Evolutionary conservation across 805 yeast species (phyloP), one percentile per base, ranked within the genome.

Genomic region (Metschnikowia lachancei): DNA sequence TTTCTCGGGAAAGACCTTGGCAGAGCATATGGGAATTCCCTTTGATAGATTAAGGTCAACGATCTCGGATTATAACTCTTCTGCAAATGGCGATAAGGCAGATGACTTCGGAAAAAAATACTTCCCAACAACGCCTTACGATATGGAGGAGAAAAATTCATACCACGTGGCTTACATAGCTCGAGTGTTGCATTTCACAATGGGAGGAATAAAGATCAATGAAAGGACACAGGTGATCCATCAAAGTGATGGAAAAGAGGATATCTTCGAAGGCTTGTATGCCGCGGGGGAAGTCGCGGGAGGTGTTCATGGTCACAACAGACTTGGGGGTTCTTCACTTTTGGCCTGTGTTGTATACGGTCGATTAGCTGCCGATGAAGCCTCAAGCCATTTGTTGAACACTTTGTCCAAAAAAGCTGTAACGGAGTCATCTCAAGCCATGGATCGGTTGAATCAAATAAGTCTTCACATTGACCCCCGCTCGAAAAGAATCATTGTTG

Each of bases 141-240:
- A 56, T 26, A 66, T 62, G 46, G 46, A 55, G 7, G 36, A 53
- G 3, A 64, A 67, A 8, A 65, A 69, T 16, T 60, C 58, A 30
- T 77, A 76, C 55, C 76, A 78, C 52, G 80, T 77, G 19, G 76
- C 83, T 1, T 75, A 68, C 49, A 70, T 80, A 37, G 77, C 83
- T 5, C 70, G 85, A 31, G 81, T 78, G 16, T 74, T 82, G 31
- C 87, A 82, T 60, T 82, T 80, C 61, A 79, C 87, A 8, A 82
- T 81, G 86, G 88, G 89, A 18, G 88, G 89, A 39, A 78, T 80
- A 4, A 74, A 74, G 60, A 78, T 81, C 46, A 72, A 80, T 56
- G 75, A 69, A 19, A 57, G 69, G 35, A 65, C 78, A 0, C 73
- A 47, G 61, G 75, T 59, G 57, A 66, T 50, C 43, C 75, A 44